A percentile compares a stretch with the other conserved stretches of the same genome.
Evolutionary conservation across 257 asterid genomes (phyloP).

Genomic region (Lithospermum erythrorhizon): DNA sequence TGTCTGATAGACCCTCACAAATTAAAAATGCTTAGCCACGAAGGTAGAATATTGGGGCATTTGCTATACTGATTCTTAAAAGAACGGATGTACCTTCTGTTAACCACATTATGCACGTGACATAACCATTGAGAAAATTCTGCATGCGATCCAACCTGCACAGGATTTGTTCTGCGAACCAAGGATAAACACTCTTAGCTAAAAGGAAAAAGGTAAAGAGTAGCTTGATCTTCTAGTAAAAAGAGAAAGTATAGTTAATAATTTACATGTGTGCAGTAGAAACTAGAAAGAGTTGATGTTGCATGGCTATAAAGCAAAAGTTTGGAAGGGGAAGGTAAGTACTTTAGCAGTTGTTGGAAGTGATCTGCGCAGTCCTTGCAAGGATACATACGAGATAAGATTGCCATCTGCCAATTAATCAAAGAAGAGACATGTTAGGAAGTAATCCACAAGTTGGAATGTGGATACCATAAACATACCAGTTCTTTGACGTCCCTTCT

Average conservation of each 20-base stretch:
- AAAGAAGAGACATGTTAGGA: constrained; percentile 2
- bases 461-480: constrained; percentile 48
- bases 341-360: constrained; percentile 84
- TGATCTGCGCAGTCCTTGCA: constrained; percentile 96
- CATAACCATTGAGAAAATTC: constrained; percentile 88
- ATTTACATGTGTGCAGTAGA: no score
- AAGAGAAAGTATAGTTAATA: no score
- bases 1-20: no score
- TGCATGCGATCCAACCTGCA: constrained; percentile 66
- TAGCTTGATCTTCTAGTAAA: no score
- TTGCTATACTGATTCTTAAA: neutral
- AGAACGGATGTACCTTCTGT: constrained; percentile 53
- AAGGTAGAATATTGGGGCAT: neutral
- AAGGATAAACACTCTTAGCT: no score
- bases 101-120: constrained; percentile 77
- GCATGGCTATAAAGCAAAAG: no score
- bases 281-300: no score
- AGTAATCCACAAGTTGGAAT: neutral
- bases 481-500: constrained; percentile 89
- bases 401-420: constrained; percentile 59
- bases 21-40: no score
- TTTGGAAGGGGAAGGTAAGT: neutral
- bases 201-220: no score
- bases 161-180: constrained; percentile 49
- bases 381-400: constrained; percentile 83